These are phyloP conservation scores for Rheum nobile DNA, from an alignment of 148 eudicot species.

Conservation along the genomic window DNA sequence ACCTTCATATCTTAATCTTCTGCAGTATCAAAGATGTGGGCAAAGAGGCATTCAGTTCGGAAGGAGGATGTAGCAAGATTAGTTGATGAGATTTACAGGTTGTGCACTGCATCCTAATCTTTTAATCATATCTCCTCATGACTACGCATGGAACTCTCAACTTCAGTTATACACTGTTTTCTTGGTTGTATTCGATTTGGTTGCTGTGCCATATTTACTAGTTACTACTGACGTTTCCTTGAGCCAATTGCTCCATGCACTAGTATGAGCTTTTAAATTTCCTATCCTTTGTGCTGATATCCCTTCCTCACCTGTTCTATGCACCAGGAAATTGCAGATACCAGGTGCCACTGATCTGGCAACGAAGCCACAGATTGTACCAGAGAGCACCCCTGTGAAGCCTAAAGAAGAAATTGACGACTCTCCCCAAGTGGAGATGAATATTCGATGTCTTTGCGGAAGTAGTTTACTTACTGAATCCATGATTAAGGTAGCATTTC, in stretches of 20 bases:
- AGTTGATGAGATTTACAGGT: constrained; percentile 93
- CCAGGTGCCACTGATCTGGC: constrained; percentile 85
- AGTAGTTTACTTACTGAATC: constrained; percentile 44
- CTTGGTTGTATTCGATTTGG: not conserved
- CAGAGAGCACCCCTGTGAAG: constrained; percentile 51
- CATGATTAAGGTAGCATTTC: constrained; percentile 40
- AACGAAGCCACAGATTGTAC: constrained; percentile 34
- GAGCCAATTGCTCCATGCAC: not conserved
- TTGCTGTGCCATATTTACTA: not conserved
- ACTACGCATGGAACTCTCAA: not conserved
- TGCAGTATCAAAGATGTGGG: constrained; percentile 73
- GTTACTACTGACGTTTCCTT: not conserved
- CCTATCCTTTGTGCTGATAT: not conserved
- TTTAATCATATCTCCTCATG: not conserved
- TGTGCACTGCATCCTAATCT: not conserved
- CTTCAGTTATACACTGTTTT: not conserved
- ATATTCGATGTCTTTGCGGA: constrained; percentile 73
- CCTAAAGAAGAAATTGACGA: constrained; percentile 76
- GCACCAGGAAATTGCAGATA: constrained; percentile 76
- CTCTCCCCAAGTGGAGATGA: constrained; percentile 46
- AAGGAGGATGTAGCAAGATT: constrained; percentile 79
- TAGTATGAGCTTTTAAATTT: not conserved
- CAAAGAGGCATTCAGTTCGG: constrained; percentile 54
- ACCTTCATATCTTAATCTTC: constrained; percentile 12
- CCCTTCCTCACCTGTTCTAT: not conserved